Base-by-base conservation (phyloP, 2,329 filamentous ascomycete genomes). In the Calonectria leucothoes region DNA sequence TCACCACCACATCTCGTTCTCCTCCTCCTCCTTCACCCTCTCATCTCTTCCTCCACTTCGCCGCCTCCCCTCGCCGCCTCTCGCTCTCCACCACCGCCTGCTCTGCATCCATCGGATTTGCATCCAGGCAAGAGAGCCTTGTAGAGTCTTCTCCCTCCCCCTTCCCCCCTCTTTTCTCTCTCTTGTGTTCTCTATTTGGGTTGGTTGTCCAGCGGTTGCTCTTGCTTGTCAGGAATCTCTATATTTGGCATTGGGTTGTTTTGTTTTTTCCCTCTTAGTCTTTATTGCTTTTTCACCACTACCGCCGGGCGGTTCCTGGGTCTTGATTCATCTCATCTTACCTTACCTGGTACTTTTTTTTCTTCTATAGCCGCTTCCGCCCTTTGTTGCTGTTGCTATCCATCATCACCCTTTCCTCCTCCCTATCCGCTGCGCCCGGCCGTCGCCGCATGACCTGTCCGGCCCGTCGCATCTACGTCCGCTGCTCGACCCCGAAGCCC, bases 401-500 rank as follows among this genome's bases (percentile, higher is more conserved):
- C 55, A 27, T 49, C 64, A 57, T 72, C 76, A 66, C 75, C 69
- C 66, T 73, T 68, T 78, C 74, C 67, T 76, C 66, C 67, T 69
- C 69, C 66, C 63, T 49, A 76, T 77, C 64, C 57, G 66, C 66
- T 77, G 69, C 66, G 70, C 67, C 68, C 73, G 76, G 73, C 73
- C 68, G 66, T 73, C 73, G 72, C 78, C 80, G 81, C 78, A 83
- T 83, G 82, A 80, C 74, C 75, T 69, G 74, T 74, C 70, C 75
- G 78, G 64, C 57, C 74, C 71, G 73, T 78, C 78, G 78, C 76
- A 78, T 77, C 77, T 72, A 72, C 73, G 71, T 72, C 74, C 72
- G 75, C 72, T 76, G 80, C 77, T 78, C 79, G 78, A 81, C 80
- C 66, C 77, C 78, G 78, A 79, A 80, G 80, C 79, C 77, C 77